phyloP scores from a whole-genome alignment of 768 basidiomycete species.

The Amanita polypyramis region DNA sequence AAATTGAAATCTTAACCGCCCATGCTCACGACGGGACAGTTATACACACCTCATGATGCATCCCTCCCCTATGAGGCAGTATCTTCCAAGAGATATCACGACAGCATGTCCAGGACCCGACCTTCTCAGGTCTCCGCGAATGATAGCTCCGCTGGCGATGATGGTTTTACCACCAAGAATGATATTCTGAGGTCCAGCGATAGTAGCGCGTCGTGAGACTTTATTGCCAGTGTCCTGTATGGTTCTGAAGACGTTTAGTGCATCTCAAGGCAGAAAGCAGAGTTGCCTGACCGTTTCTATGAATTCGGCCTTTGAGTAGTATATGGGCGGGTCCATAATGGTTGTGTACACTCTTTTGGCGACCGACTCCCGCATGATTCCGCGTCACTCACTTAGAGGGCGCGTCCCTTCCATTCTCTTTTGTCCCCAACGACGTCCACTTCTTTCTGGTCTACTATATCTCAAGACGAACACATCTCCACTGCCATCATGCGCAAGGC shows the following conservation, averaged over 20 bases:
- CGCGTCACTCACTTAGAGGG: background rate
- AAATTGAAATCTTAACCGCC: background rate
- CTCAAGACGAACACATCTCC: too few species aligned
- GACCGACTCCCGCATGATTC: background rate
- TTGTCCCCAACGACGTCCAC: too few species aligned
- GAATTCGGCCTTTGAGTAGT: conserved; percentile 75
- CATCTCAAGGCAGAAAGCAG: background rate
- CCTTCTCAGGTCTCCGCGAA: conserved; percentile 86
- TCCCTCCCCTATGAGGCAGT: conserved; percentile 85
- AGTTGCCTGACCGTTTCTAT: conserved; percentile 63
- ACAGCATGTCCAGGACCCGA: conserved; percentile 90
- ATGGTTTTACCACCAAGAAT: conserved; percentile 96
- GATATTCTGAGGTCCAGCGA: conserved; percentile 92
- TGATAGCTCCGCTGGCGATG: conserved; percentile 81
- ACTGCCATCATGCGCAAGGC: too few species aligned
- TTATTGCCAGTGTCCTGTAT: conserved; percentile 90
- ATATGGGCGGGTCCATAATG: conserved; percentile 61
- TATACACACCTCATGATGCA: conserved; percentile 67
- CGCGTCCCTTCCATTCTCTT: background rate
- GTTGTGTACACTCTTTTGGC: background rate
- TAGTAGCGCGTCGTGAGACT: conserved; percentile 84
- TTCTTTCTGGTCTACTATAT: background rate
- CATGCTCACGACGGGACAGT: background rate
- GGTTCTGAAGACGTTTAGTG: conserved; percentile 2
- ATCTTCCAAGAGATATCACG: conserved; percentile 86